Percentiles rank a stretch among this genome's conserved stretches.
Evolutionary conservation across 495 filamentous ascomycete species (phyloP).

Genomic region (Podospora pseudopauciseta): DNA sequence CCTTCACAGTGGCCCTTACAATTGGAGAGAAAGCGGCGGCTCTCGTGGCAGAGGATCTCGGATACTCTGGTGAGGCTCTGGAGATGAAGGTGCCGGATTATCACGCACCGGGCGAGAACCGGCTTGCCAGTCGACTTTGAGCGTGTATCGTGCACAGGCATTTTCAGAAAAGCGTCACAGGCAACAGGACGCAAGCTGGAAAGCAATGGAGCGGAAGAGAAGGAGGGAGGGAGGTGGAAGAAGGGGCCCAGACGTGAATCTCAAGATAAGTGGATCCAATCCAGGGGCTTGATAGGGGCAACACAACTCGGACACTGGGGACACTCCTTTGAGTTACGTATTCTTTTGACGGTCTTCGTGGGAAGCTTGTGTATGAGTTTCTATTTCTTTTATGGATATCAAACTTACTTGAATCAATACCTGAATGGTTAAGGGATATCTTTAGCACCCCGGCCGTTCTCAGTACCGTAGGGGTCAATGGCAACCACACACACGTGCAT

Average conservation of each 20-base stretch:
- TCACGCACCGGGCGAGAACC: constrained; percentile 53
- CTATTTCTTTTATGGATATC: too few species aligned
- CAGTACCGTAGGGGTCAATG: too few species aligned
- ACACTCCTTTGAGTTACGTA: neutral
- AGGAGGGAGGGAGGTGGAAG: neutral
- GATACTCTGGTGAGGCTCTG: constrained; percentile 67
- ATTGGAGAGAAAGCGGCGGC: constrained; percentile 81
- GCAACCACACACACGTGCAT: too few species aligned
- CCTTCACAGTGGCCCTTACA: constrained; percentile 69
- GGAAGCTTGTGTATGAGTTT: too few species aligned
- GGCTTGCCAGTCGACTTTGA: constrained; percentile 17
- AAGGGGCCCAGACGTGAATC: neutral
- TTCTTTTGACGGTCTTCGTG: too few species aligned
- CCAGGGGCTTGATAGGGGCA: neutral
- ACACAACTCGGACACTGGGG: neutral
- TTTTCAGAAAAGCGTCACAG: neutral
- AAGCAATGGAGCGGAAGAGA: neutral
- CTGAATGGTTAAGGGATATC: too few species aligned
- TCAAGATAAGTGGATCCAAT: neutral
- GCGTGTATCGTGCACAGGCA: too few species aligned
- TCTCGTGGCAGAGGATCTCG: constrained; percentile 70
- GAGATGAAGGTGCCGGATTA: constrained; percentile 71
- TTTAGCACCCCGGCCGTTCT: too few species aligned
- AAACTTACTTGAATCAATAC: too few species aligned
- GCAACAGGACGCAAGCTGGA: neutral